Evolutionary conservation across 352 stramenopile genomes (phyloP).

Genomic region (Globisporangium cederbergense): DNA sequence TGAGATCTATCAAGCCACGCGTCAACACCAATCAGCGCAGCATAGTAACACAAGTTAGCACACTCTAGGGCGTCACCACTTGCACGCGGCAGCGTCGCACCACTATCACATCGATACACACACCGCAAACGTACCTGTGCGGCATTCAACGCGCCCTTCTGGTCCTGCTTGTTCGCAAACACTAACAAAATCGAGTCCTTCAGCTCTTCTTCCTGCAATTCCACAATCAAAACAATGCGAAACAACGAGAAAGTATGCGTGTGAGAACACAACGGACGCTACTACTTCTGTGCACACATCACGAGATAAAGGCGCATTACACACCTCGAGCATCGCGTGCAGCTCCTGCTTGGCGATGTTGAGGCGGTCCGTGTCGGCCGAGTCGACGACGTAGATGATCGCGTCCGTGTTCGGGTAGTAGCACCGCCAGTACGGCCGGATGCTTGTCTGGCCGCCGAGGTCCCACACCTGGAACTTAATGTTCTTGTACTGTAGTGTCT

Average conservation of each 20-base stretch:
- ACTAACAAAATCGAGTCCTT: slow-evolving; percentile 98
- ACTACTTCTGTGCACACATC: not conserved
- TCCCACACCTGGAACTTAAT: slow-evolving; percentile 99
- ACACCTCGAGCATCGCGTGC: slow-evolving; percentile 95
- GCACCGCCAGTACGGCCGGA: slow-evolving; percentile 99
- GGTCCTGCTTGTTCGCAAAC: slow-evolving; percentile 99
- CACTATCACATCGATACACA: not conserved
- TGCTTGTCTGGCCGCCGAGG: slow-evolving; percentile 99
- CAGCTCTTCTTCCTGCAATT: slow-evolving; percentile 95
- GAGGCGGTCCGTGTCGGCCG: slow-evolving; percentile 96
- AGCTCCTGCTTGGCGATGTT: slow-evolving; percentile 98
- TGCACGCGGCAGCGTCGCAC: not conserved
- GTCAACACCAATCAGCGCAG: not conserved
- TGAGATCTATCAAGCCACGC: slow-evolving; percentile 85
- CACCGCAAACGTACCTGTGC: slow-evolving; percentile 53
- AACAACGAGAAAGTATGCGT: not conserved
- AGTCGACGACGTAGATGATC: slow-evolving; percentile 96
- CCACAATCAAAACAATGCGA: slow-evolving; percentile 8
- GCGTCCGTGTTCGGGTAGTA: slow-evolving; percentile 99
- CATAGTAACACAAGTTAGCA: not conserved
- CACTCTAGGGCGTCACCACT: not conserved
- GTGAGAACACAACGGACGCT: not conserved
- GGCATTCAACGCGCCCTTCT: slow-evolving; percentile 91
- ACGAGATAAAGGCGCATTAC: not conserved
- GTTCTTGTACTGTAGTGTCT: slow-evolving; percentile 91